phyloP scores from a whole-genome alignment of 805 yeast genomes.

The Pichia eremophila region DNA sequence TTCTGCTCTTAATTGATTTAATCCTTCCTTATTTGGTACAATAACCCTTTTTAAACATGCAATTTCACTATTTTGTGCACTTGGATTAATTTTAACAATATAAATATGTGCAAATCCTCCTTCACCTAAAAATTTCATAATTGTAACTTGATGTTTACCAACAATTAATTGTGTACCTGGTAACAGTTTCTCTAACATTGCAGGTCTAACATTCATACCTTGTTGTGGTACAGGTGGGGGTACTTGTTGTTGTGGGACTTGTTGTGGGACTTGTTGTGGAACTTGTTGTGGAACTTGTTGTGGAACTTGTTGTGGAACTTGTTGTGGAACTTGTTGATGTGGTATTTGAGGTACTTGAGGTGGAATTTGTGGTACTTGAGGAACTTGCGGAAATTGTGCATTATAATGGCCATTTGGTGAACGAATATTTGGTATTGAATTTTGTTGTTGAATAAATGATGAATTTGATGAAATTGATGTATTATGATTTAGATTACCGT shows the following conservation, averaged over 20 bases:
- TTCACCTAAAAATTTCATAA: conserved; percentile 32
- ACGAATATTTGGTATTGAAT: not conserved
- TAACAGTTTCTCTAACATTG: conserved; percentile 13
- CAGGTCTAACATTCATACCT: conserved; percentile 1
- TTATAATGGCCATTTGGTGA: too few species aligned
- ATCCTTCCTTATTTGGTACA: conserved; percentile 81
- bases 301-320: not conserved
- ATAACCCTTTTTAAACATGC: conserved; percentile 93
- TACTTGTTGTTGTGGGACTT: not conserved
- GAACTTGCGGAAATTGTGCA: not conserved
- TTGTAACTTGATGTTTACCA: conserved; percentile 37
- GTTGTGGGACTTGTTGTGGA: not conserved
- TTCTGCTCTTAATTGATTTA: conserved; percentile 81
- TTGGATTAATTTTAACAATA: conserved; percentile 59
- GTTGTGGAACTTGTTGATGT: not conserved
- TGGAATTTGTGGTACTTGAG: not conserved
- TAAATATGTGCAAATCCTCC: conserved; percentile 95
- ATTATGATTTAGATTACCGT: too few species aligned
- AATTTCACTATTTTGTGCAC: conserved; percentile 39
- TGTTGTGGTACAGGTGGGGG: not conserved
- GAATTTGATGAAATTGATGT: not conserved
- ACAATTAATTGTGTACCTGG: conserved; percentile 38
- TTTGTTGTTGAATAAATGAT: not conserved
- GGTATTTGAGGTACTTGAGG: not conserved
- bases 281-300: not conserved